A percentile compares a stretch with the other conserved stretches of the same genome.
These are phyloP conservation scores for Lumnitzera racemosa DNA, from an alignment of 345 rosid genomes.

Conservation along the genomic window DNA sequence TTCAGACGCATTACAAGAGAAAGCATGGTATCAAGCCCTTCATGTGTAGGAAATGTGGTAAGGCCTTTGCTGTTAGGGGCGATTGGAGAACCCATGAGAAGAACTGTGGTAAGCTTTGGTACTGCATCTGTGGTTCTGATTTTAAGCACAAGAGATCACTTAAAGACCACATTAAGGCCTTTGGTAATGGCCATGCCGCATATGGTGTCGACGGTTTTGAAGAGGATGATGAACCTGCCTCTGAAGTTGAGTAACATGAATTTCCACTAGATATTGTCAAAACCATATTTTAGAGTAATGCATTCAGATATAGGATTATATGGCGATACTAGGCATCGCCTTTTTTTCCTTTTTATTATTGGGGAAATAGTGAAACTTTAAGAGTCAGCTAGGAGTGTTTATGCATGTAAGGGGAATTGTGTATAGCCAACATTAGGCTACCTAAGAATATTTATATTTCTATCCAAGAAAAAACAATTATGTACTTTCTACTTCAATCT, in stretches of 20 bases:
- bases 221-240: constrained; percentile 52
- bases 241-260: constrained; percentile 49
- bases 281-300: background rate
- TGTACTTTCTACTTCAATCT: too few relatives aligned
- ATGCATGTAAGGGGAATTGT: too few relatives aligned
- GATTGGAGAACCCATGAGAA: constrained; percentile 78
- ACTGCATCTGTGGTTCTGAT: constrained; percentile 53
- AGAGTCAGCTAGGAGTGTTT: too few relatives aligned
- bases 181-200: constrained; percentile 47
- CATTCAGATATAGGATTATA: background rate
- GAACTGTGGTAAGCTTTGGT: constrained; percentile 66
- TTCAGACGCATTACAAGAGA: constrained; percentile 69
- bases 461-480: too few relatives aligned
- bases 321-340: background rate
- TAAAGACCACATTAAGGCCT: constrained; percentile 51
- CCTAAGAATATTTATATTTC: too few relatives aligned
- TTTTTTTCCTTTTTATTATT: too few relatives aligned
- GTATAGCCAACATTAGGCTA: too few relatives aligned
- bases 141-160: constrained; percentile 62
- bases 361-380: too few relatives aligned
- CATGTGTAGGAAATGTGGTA: constrained; percentile 69
- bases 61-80: constrained; percentile 60
- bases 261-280: constrained; percentile 5
- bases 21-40: constrained; percentile 69
- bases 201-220: constrained; percentile 42